Evolutionary conservation across 225 moss, liverwort and hornwort species (phyloP).

Genomic region (Pleurozium schreberi): DNA sequence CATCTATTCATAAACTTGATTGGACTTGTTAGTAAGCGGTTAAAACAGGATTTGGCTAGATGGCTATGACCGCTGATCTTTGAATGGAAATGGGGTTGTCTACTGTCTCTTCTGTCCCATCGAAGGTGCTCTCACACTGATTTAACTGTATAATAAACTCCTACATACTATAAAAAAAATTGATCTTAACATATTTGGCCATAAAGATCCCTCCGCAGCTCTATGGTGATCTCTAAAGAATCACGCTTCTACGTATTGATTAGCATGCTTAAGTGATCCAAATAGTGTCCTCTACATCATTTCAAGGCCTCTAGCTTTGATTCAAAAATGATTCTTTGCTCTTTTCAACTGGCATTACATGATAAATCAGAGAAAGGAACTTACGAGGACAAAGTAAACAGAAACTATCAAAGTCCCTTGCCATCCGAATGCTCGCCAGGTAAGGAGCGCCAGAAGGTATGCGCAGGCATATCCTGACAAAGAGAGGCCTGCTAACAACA

Average conservation of each 20-base stretch:
- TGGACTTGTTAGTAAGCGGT: background rate
- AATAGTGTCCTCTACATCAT: background rate
- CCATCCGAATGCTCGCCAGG: constrained; percentile 86
- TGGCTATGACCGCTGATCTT: background rate
- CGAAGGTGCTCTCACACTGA: background rate
- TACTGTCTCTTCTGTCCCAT: background rate
- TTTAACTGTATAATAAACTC: background rate
- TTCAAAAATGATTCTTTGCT: background rate
- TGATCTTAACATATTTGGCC: background rate
- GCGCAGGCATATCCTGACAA: constrained; percentile 49
- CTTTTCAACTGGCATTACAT: background rate
- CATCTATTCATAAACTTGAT: background rate
- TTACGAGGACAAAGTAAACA: constrained; percentile 66
- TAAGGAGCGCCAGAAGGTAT: constrained; percentile 64
- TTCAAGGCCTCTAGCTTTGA: background rate
- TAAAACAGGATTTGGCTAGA: background rate
- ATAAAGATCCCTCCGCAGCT: background rate
- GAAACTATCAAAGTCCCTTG: constrained; percentile 53
- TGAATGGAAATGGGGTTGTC: background rate
- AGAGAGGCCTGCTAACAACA: constrained; percentile 65
- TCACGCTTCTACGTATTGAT: background rate
- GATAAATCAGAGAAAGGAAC: background rate
- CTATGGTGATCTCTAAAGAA: background rate
- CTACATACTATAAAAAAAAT: background rate
- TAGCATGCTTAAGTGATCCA: background rate